Evolutionary conservation across 495 filamentous ascomycete species (phyloP), one percentile per base, ranked within the genome.

Genomic region (Aspergillus ostianus): DNA sequence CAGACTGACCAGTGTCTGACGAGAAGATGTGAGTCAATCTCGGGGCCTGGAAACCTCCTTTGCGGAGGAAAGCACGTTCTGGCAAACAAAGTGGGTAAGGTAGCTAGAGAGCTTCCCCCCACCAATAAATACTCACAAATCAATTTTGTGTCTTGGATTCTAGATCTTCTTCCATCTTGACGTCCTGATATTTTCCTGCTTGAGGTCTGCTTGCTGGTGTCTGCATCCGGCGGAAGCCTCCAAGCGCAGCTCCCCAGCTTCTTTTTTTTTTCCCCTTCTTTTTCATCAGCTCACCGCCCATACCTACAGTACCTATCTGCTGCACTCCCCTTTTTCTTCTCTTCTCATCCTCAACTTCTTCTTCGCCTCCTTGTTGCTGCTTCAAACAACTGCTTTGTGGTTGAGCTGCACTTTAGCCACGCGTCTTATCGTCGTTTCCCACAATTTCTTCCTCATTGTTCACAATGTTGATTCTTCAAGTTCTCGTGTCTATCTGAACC

Each of bases 271-370:
- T 49, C 48, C 54, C 57, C 53, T 49, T 54, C 54, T 29, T 53
- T 54, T 56, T 57, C 51, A 48, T 27, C 52, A 54, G 58, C 64
- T 66, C 64, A 66, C 64, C 64, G 64, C 60, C 64, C 55, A 56
- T 62, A 53, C 48, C 64, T 66, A 36, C 32, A 61, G 45, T n/a
- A n/a, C n/a, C n/a, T n/a, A n/a, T n/a, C n/a, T n/a, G n/a, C n/a
- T 50, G 50, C 56, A 51, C 57, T 55, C 58, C 45, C 51, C 44
- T 57, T 50, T 47, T 56, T 19, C 56, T 52, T 56, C 54, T 56
- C 49, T 57, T 47, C 23, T 46, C 36, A n/a, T 27, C 29, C 29
- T 55, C 53, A 47, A 46, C 44, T 54, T 48, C 26, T 27, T 26
- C n/a, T 30, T 47, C 17, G 47, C 27, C 57, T 32, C 19, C 41